phyloP scores from a whole-genome alignment of 768 basidiomycete species.

The Boletus fagicola region DNA sequence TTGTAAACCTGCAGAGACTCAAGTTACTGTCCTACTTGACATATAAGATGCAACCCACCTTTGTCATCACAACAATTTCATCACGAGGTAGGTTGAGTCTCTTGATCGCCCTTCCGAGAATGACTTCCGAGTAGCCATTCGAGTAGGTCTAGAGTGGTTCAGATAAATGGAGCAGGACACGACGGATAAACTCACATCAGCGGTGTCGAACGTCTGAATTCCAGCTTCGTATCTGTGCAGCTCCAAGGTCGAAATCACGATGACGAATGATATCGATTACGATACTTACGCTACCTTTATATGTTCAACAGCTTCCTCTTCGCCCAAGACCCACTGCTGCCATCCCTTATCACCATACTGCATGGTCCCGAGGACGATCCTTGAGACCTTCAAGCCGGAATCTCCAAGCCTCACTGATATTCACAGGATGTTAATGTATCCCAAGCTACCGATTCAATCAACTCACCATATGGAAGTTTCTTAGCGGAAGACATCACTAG shows the following conservation, averaged over 20 bases:
- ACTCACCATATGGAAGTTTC: conserved; percentile 36
- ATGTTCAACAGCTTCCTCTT: conserved; percentile 45
- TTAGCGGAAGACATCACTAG: conserved; percentile 21
- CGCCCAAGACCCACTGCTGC: conserved; percentile 52
- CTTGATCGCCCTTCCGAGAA: conserved; percentile 73
- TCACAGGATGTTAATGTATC: not conserved
- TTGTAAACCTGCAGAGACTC: conserved; percentile 40
- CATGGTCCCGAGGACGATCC: conserved; percentile 50
- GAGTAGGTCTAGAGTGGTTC: conserved; percentile 50
- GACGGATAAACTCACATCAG: conserved; percentile 25
- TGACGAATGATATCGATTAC: not conserved
- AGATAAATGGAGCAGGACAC: not conserved
- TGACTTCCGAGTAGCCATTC: conserved; percentile 61
- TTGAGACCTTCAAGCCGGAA: conserved; percentile 51
- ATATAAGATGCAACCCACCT: conserved; percentile 36
- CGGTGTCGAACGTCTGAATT: conserved; percentile 37
- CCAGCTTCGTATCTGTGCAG: conserved; percentile 34
- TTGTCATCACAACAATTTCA: conserved; percentile 76
- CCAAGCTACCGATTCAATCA: not conserved
- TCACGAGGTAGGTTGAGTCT: conserved; percentile 65
- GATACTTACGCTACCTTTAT: conserved; percentile 45
- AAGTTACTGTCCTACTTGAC: not conserved
- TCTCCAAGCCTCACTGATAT: conserved; percentile 42
- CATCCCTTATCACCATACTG: conserved; percentile 46
- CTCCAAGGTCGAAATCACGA: not conserved